A percentile compares a stretch with the other conserved stretches of the same genome.
These are phyloP conservation scores for Quercus cerris DNA, from an alignment of 306 rosid genomes.

Conservation along the genomic window DNA sequence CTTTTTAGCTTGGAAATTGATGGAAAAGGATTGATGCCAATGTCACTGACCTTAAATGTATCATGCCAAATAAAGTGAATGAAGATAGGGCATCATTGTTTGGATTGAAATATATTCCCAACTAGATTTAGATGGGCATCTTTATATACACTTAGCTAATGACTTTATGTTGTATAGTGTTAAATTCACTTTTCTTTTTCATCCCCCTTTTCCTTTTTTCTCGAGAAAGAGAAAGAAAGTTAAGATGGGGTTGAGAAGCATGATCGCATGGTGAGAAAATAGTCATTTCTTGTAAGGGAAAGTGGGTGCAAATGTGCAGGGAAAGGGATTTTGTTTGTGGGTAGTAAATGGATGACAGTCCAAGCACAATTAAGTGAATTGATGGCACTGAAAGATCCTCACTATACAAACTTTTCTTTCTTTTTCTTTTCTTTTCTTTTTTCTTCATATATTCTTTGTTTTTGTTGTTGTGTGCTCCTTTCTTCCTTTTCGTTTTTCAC, in stretches of 20 bases:
- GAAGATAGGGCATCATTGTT: slow-evolving; percentile 50
- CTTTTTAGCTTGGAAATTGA: slow-evolving; percentile 73
- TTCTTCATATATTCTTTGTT: slow-evolving; percentile 5
- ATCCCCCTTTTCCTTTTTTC: slow-evolving; percentile 25
- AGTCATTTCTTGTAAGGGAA: slow-evolving; percentile 68
- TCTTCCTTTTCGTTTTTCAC: neutral
- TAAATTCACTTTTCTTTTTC: slow-evolving; percentile 25
- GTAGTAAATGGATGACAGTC: slow-evolving; percentile 72
- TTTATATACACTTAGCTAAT: slow-evolving; percentile 44
- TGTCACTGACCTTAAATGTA: slow-evolving; percentile 28
- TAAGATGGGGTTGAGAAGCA: slow-evolving; percentile 35
- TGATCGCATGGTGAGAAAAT: slow-evolving; percentile 55
- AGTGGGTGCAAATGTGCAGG: slow-evolving; percentile 55
- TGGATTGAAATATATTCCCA: slow-evolving; percentile 60
- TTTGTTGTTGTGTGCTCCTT: no score
- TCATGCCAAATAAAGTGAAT: slow-evolving; percentile 44
- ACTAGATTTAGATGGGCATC: slow-evolving; percentile 46
- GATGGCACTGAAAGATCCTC: slow-evolving; percentile 51
- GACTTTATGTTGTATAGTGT: slow-evolving; percentile 44
- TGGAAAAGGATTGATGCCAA: slow-evolving; percentile 52
- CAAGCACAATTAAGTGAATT: slow-evolving; percentile 51
- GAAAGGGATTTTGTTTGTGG: slow-evolving; percentile 37
- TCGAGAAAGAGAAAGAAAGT: slow-evolving; percentile 45
- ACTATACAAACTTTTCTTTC: slow-evolving; percentile 42
- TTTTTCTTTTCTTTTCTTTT: slow-evolving; percentile 13